These are phyloP conservation scores for Penicillium bialowiezense DNA, from an alignment of 495 filamentous ascomycete genomes.

Conservation along the genomic window DNA sequence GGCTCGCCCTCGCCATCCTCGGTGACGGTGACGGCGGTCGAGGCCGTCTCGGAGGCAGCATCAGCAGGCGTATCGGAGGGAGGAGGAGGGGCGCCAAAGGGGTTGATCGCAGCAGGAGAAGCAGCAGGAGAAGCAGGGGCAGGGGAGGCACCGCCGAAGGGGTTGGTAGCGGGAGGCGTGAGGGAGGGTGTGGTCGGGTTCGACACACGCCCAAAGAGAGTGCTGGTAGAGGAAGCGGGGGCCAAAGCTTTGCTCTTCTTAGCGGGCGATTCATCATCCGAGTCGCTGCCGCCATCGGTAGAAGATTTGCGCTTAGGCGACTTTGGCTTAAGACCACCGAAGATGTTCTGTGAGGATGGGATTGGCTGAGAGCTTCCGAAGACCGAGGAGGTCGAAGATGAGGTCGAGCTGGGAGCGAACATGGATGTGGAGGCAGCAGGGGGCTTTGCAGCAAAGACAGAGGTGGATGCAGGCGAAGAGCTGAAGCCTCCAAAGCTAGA, in stretches of 20 bases:
- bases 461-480: not conserved
- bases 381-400: conserved; percentile 14
- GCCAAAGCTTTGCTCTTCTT: conserved; percentile 23
- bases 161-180: not conserved
- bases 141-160: conserved; percentile 18
- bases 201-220: conserved; percentile 58
- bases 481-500: not conserved
- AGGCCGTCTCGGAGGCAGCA: conserved; percentile 48
- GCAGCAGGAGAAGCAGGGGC: conserved; percentile 19
- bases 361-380: conserved; percentile 25
- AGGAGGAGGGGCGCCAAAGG: conserved; percentile 26
- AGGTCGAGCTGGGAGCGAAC: conserved; percentile 13
- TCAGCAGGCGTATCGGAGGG: conserved; percentile 26
- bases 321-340: conserved; percentile 48
- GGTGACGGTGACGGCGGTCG: conserved; percentile 59
- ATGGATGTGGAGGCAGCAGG: conserved; percentile 4
- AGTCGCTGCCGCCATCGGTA: conserved; percentile 21
- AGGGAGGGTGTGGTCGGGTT: conserved; percentile 18
- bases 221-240: conserved; percentile 36
- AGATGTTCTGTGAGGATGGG: conserved; percentile 52
- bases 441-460: not conserved
- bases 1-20: conserved; percentile 54
- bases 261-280: conserved; percentile 23
- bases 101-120: conserved; percentile 28
- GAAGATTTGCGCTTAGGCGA: conserved; percentile 20